Evolutionary conservation across 1,284 basidiomycete species (phyloP).

Genomic region (Calocybe gambosa): DNA sequence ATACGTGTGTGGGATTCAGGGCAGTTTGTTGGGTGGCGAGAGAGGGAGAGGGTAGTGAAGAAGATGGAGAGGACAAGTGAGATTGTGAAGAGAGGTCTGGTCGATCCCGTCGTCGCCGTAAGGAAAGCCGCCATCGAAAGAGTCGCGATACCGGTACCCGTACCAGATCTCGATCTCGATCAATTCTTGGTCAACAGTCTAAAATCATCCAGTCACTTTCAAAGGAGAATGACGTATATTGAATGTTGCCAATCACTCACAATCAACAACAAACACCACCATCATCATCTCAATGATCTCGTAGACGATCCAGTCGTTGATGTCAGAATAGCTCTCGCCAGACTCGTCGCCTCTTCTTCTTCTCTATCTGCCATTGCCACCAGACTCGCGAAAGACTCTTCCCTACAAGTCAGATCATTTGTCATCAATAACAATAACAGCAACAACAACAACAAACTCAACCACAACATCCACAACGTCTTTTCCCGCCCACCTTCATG

Average conservation of each 20-base stretch:
- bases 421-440: constrained; percentile 19
- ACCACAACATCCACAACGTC: constrained; percentile 11
- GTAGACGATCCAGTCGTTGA: constrained; percentile 74
- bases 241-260: constrained; percentile 66
- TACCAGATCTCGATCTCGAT: too few relatives aligned
- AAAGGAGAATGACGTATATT: constrained; percentile 53
- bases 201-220: neutral
- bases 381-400: constrained; percentile 40
- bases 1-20: constrained; percentile 59
- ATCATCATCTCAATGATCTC: constrained; percentile 54
- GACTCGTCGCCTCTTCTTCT: constrained; percentile 22
- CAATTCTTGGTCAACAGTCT: neutral
- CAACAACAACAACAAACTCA: too few relatives aligned
- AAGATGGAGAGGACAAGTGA: constrained; percentile 39
- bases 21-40: constrained; percentile 73
- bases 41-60: constrained; percentile 67
- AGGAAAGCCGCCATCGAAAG: constrained; percentile 73
- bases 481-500: constrained; percentile 29
- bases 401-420: constrained; percentile 41
- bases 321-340: constrained; percentile 82
- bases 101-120: constrained; percentile 80
- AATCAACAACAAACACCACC: constrained; percentile 51
- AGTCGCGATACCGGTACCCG: too few relatives aligned
- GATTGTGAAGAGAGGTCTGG: constrained; percentile 61
- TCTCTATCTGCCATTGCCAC: constrained; percentile 27